Conservation (phyloP, 2,329 filamentous ascomycete species). For the Teratosphaeria destructans region DNA sequence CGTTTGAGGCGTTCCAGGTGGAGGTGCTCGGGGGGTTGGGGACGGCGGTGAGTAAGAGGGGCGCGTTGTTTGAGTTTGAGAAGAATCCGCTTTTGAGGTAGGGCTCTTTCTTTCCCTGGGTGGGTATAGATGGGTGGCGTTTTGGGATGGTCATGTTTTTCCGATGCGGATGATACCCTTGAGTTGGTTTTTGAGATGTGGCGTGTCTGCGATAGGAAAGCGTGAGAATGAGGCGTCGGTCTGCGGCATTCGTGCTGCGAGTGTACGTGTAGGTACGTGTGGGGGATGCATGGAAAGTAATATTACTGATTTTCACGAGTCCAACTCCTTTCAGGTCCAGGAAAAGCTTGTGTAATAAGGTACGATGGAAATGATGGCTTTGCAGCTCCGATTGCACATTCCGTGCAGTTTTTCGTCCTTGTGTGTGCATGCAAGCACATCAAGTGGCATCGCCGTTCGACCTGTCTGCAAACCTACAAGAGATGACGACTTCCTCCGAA, state of each 20-base stretch:
- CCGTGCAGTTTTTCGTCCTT: too few species aligned
- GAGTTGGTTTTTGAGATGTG: neutral
- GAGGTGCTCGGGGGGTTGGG: conserved; percentile 78
- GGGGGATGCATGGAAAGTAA: too few species aligned
- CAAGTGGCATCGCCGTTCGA: too few species aligned
- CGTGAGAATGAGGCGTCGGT: neutral
- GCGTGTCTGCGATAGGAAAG: neutral
- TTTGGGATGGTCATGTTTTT: neutral
- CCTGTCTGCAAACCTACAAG: too few species aligned
- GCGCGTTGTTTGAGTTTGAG: conserved; percentile 56
- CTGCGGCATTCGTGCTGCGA: neutral
- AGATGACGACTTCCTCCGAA: too few species aligned
- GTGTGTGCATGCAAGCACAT: too few species aligned
- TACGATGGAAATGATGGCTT: too few species aligned
- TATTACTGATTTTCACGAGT: too few species aligned
- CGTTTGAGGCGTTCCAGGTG: conserved; percentile 82
- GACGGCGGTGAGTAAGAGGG: conserved; percentile 69
- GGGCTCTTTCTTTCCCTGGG: neutral
- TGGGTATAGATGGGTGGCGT: neutral
- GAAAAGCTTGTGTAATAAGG: too few species aligned
- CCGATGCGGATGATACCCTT: neutral
- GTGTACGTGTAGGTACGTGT: neutral
- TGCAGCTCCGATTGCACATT: too few species aligned
- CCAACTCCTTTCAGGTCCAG: too few species aligned
- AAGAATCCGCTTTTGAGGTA: neutral